Conservation (phyloP, 306 rosid species). For the Cicer chorassanicum region DNA sequence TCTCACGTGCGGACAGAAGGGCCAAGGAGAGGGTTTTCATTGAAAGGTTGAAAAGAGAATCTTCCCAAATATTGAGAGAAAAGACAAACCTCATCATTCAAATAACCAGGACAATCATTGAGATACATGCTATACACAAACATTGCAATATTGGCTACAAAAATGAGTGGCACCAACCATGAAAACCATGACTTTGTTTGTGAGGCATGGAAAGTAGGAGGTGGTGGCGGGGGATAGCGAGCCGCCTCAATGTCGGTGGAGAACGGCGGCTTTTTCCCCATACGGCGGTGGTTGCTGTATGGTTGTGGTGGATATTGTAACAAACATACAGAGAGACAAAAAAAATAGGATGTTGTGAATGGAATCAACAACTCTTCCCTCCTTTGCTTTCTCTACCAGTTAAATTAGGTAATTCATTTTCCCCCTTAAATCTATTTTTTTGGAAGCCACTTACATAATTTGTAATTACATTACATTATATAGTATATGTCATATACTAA, state of each 20-base stretch:
- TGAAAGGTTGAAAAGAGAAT: conserved; percentile 76
- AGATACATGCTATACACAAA: conserved; percentile 65
- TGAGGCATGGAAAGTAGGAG: conserved; percentile 55
- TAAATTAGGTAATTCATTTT: conserved; percentile 58
- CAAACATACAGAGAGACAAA: conserved; percentile 24
- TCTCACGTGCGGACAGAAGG: conserved; percentile 65
- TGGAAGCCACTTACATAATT: too few species aligned
- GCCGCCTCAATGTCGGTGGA: conserved; percentile 63
- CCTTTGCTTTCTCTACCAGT: conserved; percentile 43
- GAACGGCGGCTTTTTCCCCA: conserved; percentile 64
- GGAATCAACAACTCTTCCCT: conserved; percentile 40
- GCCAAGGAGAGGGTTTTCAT: conserved; percentile 80
- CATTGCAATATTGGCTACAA: conserved; percentile 54
- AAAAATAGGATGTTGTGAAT: conserved; percentile 16
- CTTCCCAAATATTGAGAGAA: conserved; percentile 51
- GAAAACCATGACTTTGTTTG: conserved; percentile 59
- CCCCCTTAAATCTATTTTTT: conserved; percentile 39
- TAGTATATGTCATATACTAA: too few species aligned
- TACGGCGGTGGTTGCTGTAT: conserved; percentile 29
- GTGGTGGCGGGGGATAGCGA: conserved; percentile 47
- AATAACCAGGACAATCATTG: conserved; percentile 67
- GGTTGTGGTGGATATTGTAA: conserved; percentile 8
- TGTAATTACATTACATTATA: too few species aligned
- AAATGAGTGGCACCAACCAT: conserved; percentile 72
- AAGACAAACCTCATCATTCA: conserved; percentile 47